These are phyloP conservation scores for Blastomyces emzantsi DNA, from an alignment of 2,329 filamentous ascomycete genomes.

Conservation along the genomic window DNA sequence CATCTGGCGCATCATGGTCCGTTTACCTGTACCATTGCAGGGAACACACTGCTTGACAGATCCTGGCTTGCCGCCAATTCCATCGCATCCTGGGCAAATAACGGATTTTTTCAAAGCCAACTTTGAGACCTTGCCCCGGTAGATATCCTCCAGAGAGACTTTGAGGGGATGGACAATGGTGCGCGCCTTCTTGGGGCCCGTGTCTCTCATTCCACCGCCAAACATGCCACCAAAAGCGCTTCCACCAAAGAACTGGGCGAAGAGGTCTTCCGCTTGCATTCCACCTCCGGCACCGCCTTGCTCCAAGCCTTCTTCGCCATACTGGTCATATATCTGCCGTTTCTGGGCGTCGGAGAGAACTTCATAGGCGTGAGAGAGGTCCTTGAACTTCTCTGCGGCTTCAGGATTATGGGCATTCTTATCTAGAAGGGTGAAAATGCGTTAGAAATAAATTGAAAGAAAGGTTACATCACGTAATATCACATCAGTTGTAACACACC, in stretches of 20 bases:
- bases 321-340: conserved; percentile 88
- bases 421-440: conserved; percentile 46
- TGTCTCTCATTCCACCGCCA: conserved; percentile 65
- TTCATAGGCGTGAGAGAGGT: conserved; percentile 92
- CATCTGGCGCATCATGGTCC: conserved; percentile 99
- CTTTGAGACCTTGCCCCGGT: conserved; percentile 96
- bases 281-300: conserved; percentile 69
- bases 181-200: conserved; percentile 80
- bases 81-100: conserved; percentile 91
- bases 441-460: not conserved
- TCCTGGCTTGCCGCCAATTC: conserved; percentile 91
- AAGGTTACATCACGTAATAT: not conserved
- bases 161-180: conserved; percentile 99
- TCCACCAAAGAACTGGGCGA: conserved; percentile 87
- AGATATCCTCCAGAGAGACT: conserved; percentile 94
- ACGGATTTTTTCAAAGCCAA: conserved; percentile 94
- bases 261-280: conserved; percentile 94
- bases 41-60: conserved; percentile 88
- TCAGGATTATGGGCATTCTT: conserved; percentile 94
- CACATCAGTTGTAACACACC: conserved; percentile 53
- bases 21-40: conserved; percentile 94
- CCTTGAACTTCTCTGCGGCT: conserved; percentile 97
- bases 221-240: conserved; percentile 70
- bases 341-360: conserved; percentile 87
- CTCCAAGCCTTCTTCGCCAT: conserved; percentile 93